A percentile compares a stretch with the other conserved stretches of the same genome.
Evolutionary conservation across 192 early-diverging fungal species (phyloP).

Genomic region (Mycoemilia scoparia): DNA sequence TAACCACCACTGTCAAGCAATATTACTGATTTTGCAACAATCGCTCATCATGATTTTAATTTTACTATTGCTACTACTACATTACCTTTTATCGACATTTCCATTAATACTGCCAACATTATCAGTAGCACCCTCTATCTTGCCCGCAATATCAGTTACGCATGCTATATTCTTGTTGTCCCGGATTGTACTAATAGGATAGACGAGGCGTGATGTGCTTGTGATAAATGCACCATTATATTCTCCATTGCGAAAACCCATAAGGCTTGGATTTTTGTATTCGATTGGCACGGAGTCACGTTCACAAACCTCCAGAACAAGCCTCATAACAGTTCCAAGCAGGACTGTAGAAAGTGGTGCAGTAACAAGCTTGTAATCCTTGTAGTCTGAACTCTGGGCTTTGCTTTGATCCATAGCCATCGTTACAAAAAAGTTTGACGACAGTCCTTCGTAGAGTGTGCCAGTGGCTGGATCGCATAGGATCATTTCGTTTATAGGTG

Average conservation of each 20-base stretch:
- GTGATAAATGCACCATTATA: slow-evolving; percentile 26
- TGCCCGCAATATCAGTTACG: too few species aligned
- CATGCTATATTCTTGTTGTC: too few species aligned
- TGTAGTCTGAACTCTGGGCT: slow-evolving; percentile 3
- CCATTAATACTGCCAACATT: slow-evolving; percentile 5
- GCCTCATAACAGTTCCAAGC: slow-evolving; percentile 23
- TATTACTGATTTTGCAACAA: too few species aligned
- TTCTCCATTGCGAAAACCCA: slow-evolving; percentile 1
- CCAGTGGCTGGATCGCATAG: slow-evolving; percentile 5
- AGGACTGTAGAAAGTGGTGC: slow-evolving; percentile 19
- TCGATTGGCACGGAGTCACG: slow-evolving; percentile 12
- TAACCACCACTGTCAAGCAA: too few species aligned
- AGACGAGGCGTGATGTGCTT: slow-evolving; percentile 20
- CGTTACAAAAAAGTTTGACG: slow-evolving; percentile 25
- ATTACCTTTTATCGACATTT: too few species aligned
- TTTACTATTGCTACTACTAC: too few species aligned
- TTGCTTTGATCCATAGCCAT: neutral
- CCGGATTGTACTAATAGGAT: too few species aligned
- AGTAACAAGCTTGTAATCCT: slow-evolving; percentile 10
- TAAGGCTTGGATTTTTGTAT: too few species aligned
- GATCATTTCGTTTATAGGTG: slow-evolving; percentile 19
- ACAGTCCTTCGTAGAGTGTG: slow-evolving; percentile 21
- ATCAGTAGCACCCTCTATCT: too few species aligned
- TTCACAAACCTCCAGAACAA: slow-evolving; percentile 17
- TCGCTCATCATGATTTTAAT: too few species aligned